Percentiles rank a stretch among this genome's conserved stretches.
Evolutionary conservation across 208 protist genomes (phyloP).

Genomic region (Trypanosoma cruzi): DNA sequence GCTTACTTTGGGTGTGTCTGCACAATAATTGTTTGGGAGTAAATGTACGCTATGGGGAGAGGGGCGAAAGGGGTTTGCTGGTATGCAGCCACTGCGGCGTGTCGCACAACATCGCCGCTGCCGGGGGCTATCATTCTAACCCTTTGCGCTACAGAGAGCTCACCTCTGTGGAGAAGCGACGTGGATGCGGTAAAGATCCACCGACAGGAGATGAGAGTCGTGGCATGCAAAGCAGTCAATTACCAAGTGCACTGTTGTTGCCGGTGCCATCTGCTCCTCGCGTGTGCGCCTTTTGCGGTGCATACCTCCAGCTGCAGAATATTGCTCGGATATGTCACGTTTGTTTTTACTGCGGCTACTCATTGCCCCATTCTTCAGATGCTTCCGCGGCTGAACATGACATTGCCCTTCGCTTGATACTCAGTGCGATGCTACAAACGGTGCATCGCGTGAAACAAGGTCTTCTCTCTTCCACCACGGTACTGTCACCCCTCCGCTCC

Average conservation of each 20-base stretch:
- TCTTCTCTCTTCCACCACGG: background rate
- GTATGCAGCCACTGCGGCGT: constrained; percentile 19
- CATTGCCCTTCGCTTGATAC: constrained; percentile 15
- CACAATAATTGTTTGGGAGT: constrained; percentile 56
- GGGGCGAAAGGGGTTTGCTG: background rate
- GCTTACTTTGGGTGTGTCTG: constrained; percentile 62
- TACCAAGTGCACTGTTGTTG: constrained; percentile 20
- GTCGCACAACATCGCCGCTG: constrained; percentile 13
- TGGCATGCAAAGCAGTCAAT: background rate
- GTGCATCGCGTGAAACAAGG: constrained; percentile 5
- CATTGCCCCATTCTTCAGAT: background rate
- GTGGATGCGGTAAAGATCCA: background rate
- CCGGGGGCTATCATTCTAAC: constrained; percentile 14
- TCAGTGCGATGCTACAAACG: constrained; percentile 15
- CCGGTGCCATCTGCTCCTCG: constrained; percentile 7
- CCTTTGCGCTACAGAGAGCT: constrained; percentile 21
- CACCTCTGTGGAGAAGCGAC: background rate
- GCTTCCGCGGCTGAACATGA: constrained; percentile 10
- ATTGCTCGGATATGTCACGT: constrained; percentile 17
- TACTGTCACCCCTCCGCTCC: constrained; percentile 11
- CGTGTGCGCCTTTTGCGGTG: constrained; percentile 21
- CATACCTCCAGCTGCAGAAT: constrained; percentile 23
- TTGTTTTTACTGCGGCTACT: constrained; percentile 19
- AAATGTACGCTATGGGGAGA: constrained; percentile 32
- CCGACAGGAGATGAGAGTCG: background rate